These are phyloP conservation scores for Tricholomella constricta DNA, from an alignment of 768 basidiomycete species.

Conservation along the genomic window DNA sequence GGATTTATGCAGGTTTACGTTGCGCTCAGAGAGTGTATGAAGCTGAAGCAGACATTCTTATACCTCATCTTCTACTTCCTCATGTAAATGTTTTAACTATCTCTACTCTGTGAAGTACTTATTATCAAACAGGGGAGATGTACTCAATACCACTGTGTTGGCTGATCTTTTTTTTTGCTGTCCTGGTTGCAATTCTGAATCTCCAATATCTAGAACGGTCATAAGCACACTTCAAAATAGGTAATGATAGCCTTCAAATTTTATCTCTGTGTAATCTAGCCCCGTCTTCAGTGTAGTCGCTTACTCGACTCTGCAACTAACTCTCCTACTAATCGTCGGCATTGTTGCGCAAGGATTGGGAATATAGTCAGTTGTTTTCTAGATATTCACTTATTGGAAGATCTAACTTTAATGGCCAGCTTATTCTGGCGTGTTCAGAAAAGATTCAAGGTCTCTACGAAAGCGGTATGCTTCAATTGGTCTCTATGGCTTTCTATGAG, in stretches of 20 bases:
- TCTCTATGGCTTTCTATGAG: not conserved
- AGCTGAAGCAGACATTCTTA: constrained; percentile 71
- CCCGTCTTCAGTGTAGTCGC: constrained; percentile 53
- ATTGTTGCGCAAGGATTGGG: constrained; percentile 65
- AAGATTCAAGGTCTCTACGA: constrained; percentile 61
- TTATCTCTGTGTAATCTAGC: not conserved
- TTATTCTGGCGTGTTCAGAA: constrained; percentile 73
- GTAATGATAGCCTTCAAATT: constrained; percentile 28
- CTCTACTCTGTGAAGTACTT: not conserved
- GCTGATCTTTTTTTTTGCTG: not conserved
- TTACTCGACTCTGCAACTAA: constrained; percentile 73
- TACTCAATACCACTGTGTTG: constrained; percentile 74
- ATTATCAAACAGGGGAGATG: constrained; percentile 59
- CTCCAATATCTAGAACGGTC: constrained; percentile 51
- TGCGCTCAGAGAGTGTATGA: constrained; percentile 64
- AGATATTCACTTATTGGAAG: not conserved
- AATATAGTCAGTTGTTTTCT: constrained; percentile 53
- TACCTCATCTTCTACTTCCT: constrained; percentile 78
- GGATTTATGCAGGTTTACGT: constrained; percentile 69
- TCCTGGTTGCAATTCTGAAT: not conserved
- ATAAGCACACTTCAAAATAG: constrained; percentile 73
- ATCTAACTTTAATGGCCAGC: constrained; percentile 31
- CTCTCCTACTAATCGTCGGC: constrained; percentile 65
- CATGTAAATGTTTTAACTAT: constrained; percentile 47
- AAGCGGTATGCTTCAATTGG: constrained; percentile 41